Base-by-base conservation (phyloP, 176 grass and related monocot species). In the Chloris gayana region DNA sequence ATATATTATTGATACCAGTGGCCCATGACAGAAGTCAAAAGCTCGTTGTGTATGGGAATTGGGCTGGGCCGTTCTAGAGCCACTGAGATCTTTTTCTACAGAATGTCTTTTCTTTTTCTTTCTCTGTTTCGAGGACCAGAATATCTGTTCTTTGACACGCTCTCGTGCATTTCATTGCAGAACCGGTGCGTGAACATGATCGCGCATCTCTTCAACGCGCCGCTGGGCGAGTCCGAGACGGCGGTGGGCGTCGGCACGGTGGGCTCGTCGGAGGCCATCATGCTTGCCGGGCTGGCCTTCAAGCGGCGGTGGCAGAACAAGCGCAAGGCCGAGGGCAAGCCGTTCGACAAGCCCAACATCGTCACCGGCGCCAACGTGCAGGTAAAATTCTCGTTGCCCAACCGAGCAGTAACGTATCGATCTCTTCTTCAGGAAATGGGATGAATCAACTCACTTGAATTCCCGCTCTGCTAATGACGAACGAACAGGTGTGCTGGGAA, bases 151-250 rank as follows among this genome's bases (percentile, higher is more conserved):
- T 50, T 21, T 74, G 17, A 78, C 21, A 57, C 26, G 35, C 21
- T 1, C 17, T 12, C 34, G 30, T 57, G 53, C 42, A 13, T 21
- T 69, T 62, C 84, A 86, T 46, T 72, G 73, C 92, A 99, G 92
- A 93, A 99, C 69, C 92, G 92, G 56, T 99, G 93, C 56, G 96
- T 99, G 56, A 99, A 99, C 88, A 99, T 99, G 88, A 99, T 99
- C 54, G 96, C 90, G 17, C 90, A 93, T 31, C 88, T 99, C 35
- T 99, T 95, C 83, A 75, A 99, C 67, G 92, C 96, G 11, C 96
- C 96, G 9, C 88, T 99, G 3, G 96, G 88, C 10, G 93, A 99
- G 73, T 86, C 82, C 2, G 96, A 99, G 90, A n/a, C 88, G 31
- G 96, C 96, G 7, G 84, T 95, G 6, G 96, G 96, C 70, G 96